A percentile compares a stretch with the other conserved stretches of the same genome.
These are phyloP conservation scores for Phytophthora brassicae DNA, from an alignment of 352 stramenopile species.

Conservation along the genomic window DNA sequence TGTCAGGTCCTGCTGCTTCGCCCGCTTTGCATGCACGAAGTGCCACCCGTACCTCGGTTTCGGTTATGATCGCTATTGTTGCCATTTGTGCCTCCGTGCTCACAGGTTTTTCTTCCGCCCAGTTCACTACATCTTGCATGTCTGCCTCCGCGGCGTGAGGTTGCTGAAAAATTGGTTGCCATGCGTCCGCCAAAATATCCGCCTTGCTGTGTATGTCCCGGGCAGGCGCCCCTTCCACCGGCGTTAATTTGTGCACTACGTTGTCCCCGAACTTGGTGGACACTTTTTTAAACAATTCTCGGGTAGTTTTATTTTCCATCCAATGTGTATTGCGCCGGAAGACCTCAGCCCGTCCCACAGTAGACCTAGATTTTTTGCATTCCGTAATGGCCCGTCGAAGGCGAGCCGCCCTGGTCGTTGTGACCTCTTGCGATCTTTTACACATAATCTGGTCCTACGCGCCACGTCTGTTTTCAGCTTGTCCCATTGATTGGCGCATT, in stretches of 20 bases:
- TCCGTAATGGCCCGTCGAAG: too few species aligned
- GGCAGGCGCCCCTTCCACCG: neutral
- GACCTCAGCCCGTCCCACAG: too few species aligned
- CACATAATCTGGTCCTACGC: too few species aligned
- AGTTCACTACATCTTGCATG: neutral
- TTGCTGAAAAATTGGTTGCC: neutral
- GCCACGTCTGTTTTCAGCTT: too few species aligned
- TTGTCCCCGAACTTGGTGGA: neutral
- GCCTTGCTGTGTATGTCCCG: neutral
- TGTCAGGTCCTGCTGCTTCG: conserved; percentile 1
- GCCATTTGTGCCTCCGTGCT: neutral
- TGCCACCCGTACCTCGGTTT: neutral
- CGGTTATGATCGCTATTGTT: neutral
- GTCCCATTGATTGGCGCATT: too few species aligned
- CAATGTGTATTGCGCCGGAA: too few species aligned
- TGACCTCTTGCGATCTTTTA: too few species aligned
- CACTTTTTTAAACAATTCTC: too few species aligned
- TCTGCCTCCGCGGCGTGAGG: neutral
- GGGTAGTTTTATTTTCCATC: too few species aligned
- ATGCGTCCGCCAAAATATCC: neutral
- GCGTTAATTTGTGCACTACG: neutral
- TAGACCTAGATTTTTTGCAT: too few species aligned
- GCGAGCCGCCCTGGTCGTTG: too few species aligned
- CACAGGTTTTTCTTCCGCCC: neutral
- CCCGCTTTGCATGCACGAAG: conserved; percentile 6